phyloP scores from a whole-genome alignment of 176 grass and related monocot species.

The Carex cristatella region DNA sequence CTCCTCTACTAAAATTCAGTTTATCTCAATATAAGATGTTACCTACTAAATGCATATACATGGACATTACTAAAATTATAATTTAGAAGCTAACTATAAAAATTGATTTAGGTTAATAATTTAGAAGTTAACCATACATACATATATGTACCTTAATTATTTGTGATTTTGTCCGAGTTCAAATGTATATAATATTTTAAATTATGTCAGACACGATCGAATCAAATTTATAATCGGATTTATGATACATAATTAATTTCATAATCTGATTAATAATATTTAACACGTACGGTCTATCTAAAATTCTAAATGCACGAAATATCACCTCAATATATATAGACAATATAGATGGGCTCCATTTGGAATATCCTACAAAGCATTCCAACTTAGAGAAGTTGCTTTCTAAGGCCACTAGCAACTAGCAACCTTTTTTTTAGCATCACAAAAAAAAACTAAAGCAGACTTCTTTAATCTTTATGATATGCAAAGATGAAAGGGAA shows the following conservation, averaged over 20 bases:
- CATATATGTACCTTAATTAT: no score
- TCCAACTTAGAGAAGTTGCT: background rate
- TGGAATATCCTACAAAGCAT: slow-evolving; percentile 11
- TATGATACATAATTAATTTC: background rate
- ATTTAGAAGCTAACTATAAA: no score
- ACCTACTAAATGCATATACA: no score
- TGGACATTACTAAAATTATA: no score
- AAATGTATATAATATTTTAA: no score
- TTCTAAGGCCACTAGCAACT: background rate
- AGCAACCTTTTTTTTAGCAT: background rate
- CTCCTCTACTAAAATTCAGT: no score
- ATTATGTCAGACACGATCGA: no score
- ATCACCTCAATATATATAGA: background rate
- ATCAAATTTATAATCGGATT: background rate
- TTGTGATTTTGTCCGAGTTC: no score
- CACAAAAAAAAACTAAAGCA: background rate
- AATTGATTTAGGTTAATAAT: no score
- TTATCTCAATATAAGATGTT: no score
- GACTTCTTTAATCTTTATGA: background rate
- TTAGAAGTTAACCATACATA: no score
- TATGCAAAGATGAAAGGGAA: slow-evolving; percentile 1
- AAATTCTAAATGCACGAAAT: background rate
- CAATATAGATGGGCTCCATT: slow-evolving; percentile 7
- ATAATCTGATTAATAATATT: background rate
- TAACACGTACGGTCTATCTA: background rate